Evolutionary conservation across 2,329 filamentous ascomycete species (phyloP).

Genomic region (Ophiostoma piceae): DNA sequence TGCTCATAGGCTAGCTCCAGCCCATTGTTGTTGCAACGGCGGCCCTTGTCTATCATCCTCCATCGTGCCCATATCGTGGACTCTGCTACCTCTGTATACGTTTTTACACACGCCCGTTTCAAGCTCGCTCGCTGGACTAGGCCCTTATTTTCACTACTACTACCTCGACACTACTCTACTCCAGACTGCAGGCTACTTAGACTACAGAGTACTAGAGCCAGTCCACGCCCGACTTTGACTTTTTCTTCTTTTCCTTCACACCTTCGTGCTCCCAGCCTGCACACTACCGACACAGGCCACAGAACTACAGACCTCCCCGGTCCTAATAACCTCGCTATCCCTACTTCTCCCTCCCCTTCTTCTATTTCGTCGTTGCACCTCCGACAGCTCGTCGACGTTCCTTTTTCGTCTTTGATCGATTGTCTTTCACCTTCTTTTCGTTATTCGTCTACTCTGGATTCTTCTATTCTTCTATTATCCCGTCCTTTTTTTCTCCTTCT

Average conservation of each 20-base stretch:
- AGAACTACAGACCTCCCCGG: neutral
- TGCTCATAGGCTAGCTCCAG: neutral
- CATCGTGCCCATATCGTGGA: neutral
- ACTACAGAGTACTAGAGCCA: conserved; percentile 15
- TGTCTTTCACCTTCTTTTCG: neutral
- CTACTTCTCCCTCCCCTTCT: conserved; percentile 12
- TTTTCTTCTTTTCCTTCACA: conserved; percentile 15
- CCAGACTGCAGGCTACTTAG: neutral
- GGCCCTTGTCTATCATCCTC: conserved; percentile 1
- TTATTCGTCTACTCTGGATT: neutral
- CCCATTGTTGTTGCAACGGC: neutral
- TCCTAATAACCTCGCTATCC: neutral
- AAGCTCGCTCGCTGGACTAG: conserved; percentile 12
- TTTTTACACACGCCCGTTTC: conserved; percentile 19
- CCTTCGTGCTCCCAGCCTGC: neutral
- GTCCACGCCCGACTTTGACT: conserved; percentile 13
- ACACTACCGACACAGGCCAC: neutral
- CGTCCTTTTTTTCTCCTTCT: conserved; percentile 10
- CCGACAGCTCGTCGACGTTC: neutral
- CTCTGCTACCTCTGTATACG: neutral
- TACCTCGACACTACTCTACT: neutral
- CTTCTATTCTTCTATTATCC: conserved; percentile 9
- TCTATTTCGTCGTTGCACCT: neutral
- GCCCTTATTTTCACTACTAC: conserved; percentile 15
- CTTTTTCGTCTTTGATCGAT: conserved; percentile 13